Evolutionary conservation across 805 yeast species (phyloP), one percentile per base, ranked within the genome.

Genomic region (Scheffersomyces coipomensis): DNA sequence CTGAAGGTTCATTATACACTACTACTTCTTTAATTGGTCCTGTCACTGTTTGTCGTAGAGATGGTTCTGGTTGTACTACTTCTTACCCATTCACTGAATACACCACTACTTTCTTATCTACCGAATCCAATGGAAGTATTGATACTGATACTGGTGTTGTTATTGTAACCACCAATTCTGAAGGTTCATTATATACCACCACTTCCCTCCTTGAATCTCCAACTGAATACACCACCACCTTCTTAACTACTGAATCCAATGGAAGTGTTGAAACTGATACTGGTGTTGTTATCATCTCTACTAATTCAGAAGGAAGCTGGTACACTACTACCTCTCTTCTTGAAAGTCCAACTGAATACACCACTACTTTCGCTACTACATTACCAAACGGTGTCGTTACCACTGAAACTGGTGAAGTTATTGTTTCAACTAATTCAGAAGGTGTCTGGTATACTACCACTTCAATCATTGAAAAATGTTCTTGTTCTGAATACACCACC

Each of bases 371-470:
- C 29, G 31, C 43, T 11, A 37, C 42, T 17, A 39, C 47, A 23
- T 35, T 25, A 13, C 2, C 44, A 9, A 26, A 36, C 15, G 48
- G 48, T 10, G 21, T 16, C 15, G 27, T 24, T 23, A 10, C 37
- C 11, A 49, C 48, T n/a, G 43, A 39, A 13, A 44, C 53, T 18
- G 44, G 44, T 17, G 48, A 34, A 18, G 51, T 47, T 13, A 31
- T 44, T 26, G 45, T 49, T 29, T 44, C 55, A 5, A 51, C 55
- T 17, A 41, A 52, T 31, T 39, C 53, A 13, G 44, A 19, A 10
- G 56, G 56, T 9, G 22, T 33, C 10, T 38, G 26, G 33, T 43
- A 49, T 29, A 22, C 24, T 22, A 22, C 24, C 24, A 22, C 24
- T 34, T 30, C 9, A 22, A 22, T 22, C 6, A 15, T 17, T 17